phyloP scores from a whole-genome alignment of 2,329 filamentous ascomycete genomes.

The Penicillium crustosum region DNA sequence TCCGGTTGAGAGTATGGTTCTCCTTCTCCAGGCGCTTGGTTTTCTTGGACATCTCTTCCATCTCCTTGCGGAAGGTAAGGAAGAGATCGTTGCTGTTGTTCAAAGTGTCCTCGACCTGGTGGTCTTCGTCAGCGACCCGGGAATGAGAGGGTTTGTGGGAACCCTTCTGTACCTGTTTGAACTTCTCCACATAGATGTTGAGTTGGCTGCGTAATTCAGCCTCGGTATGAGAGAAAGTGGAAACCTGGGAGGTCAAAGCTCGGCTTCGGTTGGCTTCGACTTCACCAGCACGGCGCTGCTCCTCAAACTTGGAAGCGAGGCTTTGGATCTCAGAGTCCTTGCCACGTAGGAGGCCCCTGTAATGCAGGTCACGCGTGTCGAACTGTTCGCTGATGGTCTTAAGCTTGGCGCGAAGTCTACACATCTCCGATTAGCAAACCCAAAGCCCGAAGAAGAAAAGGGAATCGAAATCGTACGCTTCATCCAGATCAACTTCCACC shows the following conservation, averaged over 20 bases:
- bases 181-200: constrained; percentile 98
- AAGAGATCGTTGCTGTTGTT: constrained; percentile 99
- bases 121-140: constrained; percentile 47
- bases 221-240: constrained; percentile 94
- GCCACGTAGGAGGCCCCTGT: constrained; percentile 84
- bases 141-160: constrained; percentile 13
- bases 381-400: constrained; percentile 97
- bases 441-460: not conserved
- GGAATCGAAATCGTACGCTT: constrained; percentile 63
- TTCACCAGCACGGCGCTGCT: constrained; percentile 85
- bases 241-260: constrained; percentile 85
- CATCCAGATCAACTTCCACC: constrained; percentile 83
- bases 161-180: constrained; percentile 81
- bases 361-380: constrained; percentile 90
- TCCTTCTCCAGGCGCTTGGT: constrained; percentile 96
- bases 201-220: constrained; percentile 90
- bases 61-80: constrained; percentile 94
- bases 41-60: constrained; percentile 99
- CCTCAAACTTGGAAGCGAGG: constrained; percentile 82
- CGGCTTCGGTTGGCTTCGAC: constrained; percentile 75
- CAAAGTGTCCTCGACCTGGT: constrained; percentile 93
- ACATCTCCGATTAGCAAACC: constrained; percentile 17
- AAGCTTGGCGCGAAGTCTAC: constrained; percentile 66
- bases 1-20: constrained; percentile 84
- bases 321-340: constrained; percentile 96